phyloP scores from a whole-genome alignment of 163 green algal genomes.

The Scenedesmus sp. region DNA sequence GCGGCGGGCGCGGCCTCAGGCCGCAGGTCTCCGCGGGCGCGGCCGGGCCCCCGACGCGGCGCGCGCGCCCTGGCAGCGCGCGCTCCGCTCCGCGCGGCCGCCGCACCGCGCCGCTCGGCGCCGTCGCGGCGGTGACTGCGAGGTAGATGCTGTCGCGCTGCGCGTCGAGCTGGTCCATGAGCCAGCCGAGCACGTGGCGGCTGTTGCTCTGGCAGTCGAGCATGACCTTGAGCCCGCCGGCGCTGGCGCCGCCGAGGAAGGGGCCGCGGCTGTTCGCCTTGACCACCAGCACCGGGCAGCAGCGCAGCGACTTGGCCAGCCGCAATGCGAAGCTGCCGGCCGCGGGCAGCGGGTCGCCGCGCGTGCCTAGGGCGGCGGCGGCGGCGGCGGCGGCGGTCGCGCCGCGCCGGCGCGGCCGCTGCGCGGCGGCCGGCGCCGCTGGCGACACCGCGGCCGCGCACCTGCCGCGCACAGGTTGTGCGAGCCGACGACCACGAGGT shows the following conservation, averaged over 20 bases:
- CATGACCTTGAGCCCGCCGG: conserved; percentile 39
- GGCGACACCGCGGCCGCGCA: conserved; percentile 1
- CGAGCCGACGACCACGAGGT: conserved; percentile 35
- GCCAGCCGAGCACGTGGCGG: conserved; percentile 39
- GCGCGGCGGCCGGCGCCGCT: no score
- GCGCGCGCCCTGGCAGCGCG: no score
- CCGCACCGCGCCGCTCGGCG: no score
- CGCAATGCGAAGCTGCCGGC: conserved; percentile 34
- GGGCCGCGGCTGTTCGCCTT: conserved; percentile 43
- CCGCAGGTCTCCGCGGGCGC: no score
- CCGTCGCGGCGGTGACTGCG: no score
- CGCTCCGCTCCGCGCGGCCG: no score
- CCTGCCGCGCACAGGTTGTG: conserved; percentile 42
- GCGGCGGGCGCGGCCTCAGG: neutral
- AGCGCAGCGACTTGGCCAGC: conserved; percentile 19
- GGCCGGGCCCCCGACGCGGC: no score
- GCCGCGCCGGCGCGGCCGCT: no score
- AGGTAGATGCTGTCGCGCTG: conserved; percentile 37
- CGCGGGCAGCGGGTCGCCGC: conserved; percentile 37
- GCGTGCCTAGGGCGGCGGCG: conserved; percentile 24
- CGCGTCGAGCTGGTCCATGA: conserved; percentile 42
- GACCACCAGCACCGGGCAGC: conserved; percentile 47
- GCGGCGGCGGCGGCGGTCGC: no score
- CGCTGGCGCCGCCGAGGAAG: conserved; percentile 20
- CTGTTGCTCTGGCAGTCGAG: conserved; percentile 40